Percentiles rank a stretch among this genome's conserved stretches.
Evolutionary conservation across 176 grass and related monocot genomes (phyloP).

Genomic region (Avena atlantica): DNA sequence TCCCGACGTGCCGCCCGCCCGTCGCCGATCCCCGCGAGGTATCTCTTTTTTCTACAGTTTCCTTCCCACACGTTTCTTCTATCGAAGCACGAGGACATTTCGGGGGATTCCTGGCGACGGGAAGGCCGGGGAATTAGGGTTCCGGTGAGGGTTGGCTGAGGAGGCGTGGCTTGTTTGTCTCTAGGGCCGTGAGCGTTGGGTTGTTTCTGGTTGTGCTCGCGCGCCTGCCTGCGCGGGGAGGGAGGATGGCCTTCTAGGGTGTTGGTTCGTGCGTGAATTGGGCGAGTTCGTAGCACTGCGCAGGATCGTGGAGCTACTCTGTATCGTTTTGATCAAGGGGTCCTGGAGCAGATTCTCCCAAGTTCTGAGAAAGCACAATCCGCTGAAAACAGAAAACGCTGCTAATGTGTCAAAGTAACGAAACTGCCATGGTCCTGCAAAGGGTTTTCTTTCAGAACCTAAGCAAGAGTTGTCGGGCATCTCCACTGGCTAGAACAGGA

Average conservation of each 20-base stretch:
- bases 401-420: not conserved
- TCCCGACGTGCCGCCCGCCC: not conserved
- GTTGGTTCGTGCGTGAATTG: not conserved
- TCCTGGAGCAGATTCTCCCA: not conserved
- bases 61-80: not conserved
- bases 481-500: not conserved
- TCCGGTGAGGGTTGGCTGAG: slow-evolving; percentile 2
- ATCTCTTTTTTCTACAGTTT: not conserved
- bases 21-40: slow-evolving; percentile 21
- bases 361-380: not conserved
- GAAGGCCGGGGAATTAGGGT: slow-evolving; percentile 9
- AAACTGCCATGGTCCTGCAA: not conserved
- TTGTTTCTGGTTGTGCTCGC: not conserved
- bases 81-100: not conserved
- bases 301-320: not conserved
- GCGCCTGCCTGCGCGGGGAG: not conserved
- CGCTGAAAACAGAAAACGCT: no score
- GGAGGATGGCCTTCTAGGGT: not conserved
- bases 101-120: not conserved
- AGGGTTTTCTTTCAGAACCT: not conserved
- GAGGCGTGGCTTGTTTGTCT: not conserved
- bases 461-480: not conserved
- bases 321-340: not conserved
- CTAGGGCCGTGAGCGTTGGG: not conserved
- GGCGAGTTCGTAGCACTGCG: not conserved